Conservation (phyloP, 345 rosid genomes). For the Lepidium africanum region DNA sequence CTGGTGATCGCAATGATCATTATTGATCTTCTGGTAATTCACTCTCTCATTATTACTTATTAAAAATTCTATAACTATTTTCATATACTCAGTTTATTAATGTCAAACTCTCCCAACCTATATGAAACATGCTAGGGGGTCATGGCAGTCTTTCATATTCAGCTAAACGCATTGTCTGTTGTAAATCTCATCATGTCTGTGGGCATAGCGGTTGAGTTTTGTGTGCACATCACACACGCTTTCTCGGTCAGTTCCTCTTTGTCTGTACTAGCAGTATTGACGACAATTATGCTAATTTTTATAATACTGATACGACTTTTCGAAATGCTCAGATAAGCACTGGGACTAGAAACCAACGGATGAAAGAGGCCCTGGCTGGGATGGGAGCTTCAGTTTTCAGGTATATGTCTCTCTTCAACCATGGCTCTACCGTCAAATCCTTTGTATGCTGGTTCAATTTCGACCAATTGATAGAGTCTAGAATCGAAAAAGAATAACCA, state of each 20-base stretch:
- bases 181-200: constrained; percentile 96
- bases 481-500: neutral
- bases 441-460: neutral
- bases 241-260: constrained; percentile 55
- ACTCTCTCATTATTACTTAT: neutral
- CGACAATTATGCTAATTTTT: neutral
- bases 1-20: constrained; percentile 82
- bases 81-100: neutral
- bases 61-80: neutral
- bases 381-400: constrained; percentile 99
- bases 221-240: constrained; percentile 89
- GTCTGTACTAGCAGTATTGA: neutral
- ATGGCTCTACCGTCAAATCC: neutral
- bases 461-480: neutral
- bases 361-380: constrained; percentile 73
- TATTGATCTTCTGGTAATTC: constrained; percentile 77
- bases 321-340: constrained; percentile 49
- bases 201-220: constrained; percentile 94
- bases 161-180: constrained; percentile 90
- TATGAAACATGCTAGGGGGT: constrained; percentile 67
- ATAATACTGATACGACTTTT: neutral
- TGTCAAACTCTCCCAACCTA: neutral
- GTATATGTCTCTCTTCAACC: constrained; percentile 27
- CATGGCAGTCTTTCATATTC: constrained; percentile 82
- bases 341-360: constrained; percentile 70